Evolutionary conservation across 2,329 filamentous ascomycete species (phyloP).

Genomic region (Fusarium duplospermum): DNA sequence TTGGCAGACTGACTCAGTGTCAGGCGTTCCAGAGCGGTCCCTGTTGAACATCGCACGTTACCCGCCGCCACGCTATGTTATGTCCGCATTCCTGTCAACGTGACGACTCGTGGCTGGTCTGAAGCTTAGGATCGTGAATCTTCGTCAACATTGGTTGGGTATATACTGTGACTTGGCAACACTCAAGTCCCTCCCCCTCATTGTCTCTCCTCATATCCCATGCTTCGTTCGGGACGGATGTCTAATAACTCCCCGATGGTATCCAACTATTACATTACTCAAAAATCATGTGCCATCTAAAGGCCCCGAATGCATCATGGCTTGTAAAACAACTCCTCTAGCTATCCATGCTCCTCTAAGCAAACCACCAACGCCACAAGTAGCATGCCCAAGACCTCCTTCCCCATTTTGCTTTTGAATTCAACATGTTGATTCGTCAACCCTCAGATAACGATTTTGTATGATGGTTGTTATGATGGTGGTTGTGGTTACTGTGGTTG

Average conservation of each 20-base stretch:
- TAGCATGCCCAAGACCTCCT: not conserved
- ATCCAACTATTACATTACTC: slow-evolving; percentile 3
- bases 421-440: not conserved
- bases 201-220: not conserved
- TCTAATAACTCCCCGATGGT: slow-evolving; percentile 1
- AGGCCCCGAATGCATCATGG: not conserved
- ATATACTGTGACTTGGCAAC: not conserved
- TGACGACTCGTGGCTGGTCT: not conserved
- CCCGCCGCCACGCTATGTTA: not conserved
- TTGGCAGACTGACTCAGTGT: not conserved
- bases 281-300: not conserved
- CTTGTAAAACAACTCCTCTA: not conserved
- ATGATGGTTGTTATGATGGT: not conserved
- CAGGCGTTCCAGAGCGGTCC: not conserved
- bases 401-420: not conserved
- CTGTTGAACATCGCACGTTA: not conserved
- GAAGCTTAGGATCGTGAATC: not conserved
- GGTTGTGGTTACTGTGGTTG: not conserved
- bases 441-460: slow-evolving; percentile 12
- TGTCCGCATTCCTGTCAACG: not conserved
- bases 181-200: not conserved
- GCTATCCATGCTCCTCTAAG: not conserved
- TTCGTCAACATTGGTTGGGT: not conserved
- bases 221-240: not conserved
- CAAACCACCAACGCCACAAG: not conserved